A percentile compares a stretch with the other conserved stretches of the same genome.
These are phyloP conservation scores for Aspergillus sp. DNA, from an alignment of 2,329 filamentous ascomycete genomes.

Conservation along the genomic window DNA sequence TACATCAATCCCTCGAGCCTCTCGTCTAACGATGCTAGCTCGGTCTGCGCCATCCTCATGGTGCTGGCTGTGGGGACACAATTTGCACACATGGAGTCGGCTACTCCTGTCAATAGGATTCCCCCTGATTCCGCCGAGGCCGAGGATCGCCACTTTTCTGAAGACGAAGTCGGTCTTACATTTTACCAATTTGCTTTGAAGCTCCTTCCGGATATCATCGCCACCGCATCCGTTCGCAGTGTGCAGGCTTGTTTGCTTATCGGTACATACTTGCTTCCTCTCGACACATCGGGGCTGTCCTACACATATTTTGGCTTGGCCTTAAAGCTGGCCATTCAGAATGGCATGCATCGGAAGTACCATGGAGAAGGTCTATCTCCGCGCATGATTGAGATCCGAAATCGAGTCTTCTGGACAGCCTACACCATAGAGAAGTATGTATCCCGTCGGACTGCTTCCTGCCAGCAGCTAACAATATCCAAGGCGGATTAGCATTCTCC, in stretches of 20 bases:
- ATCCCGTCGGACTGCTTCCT: neutral
- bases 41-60: constrained; percentile 35
- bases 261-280: constrained; percentile 46
- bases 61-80: constrained; percentile 37
- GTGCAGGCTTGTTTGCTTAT: constrained; percentile 51
- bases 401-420: constrained; percentile 49
- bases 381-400: constrained; percentile 43
- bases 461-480: constrained; percentile 5
- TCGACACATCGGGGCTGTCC: constrained; percentile 48
- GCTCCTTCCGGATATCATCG: constrained; percentile 49
- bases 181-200: constrained; percentile 50
- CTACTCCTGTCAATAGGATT: constrained; percentile 25
- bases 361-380: constrained; percentile 40
- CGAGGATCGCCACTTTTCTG: constrained; percentile 34
- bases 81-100: constrained; percentile 35
- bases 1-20: constrained; percentile 28
- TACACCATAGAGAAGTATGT: constrained; percentile 48
- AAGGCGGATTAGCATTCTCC: constrained; percentile 48
- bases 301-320: constrained; percentile 50
- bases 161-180: constrained; percentile 46
- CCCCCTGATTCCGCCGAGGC: constrained; percentile 13
- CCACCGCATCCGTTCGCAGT: constrained; percentile 47
- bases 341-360: constrained; percentile 50
- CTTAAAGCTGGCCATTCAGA: constrained; percentile 50
- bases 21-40: constrained; percentile 29